Evolutionary conservation across 1,284 basidiomycete genomes (phyloP).

Genomic region (Sparassis latifolia): DNA sequence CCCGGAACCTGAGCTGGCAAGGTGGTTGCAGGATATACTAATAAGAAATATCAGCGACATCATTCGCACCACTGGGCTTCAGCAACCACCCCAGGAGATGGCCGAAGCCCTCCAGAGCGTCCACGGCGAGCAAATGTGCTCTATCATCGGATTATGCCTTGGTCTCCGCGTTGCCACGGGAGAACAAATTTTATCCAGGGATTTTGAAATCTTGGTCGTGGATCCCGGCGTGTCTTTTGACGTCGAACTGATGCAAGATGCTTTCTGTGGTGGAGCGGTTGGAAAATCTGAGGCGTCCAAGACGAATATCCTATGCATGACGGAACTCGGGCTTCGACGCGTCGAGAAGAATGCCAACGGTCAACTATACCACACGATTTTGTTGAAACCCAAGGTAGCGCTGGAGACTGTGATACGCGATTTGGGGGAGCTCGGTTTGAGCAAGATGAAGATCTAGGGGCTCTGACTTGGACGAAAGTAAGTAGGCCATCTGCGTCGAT

Average conservation of each 20-base stretch:
- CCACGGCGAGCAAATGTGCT: neutral
- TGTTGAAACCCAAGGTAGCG: neutral
- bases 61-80: too few species aligned
- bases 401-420: neutral
- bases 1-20: too few species aligned
- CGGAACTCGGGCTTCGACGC: neutral
- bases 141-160: constrained; percentile 6
- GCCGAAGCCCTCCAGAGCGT: too few species aligned
- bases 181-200: constrained; percentile 34
- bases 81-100: too few species aligned
- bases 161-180: constrained; percentile 43
- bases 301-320: neutral
- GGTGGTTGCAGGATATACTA: too few species aligned
- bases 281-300: too few species aligned
- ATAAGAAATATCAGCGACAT: too few species aligned
- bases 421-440: too few species aligned
- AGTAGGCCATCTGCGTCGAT: too few species aligned
- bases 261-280: constrained; percentile 12
- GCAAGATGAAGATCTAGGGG: too few species aligned
- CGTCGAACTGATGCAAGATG: constrained; percentile 36
- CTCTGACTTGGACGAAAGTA: too few species aligned
- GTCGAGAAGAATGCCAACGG: neutral
- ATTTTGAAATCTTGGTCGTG: constrained; percentile 32
- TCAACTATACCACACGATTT: neutral
- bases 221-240: constrained; percentile 34